Percentiles rank a stretch among this genome's conserved stretches.
phyloP scores from a whole-genome alignment of 78 protist genomes.

The Andalucia godoyi region DNA sequence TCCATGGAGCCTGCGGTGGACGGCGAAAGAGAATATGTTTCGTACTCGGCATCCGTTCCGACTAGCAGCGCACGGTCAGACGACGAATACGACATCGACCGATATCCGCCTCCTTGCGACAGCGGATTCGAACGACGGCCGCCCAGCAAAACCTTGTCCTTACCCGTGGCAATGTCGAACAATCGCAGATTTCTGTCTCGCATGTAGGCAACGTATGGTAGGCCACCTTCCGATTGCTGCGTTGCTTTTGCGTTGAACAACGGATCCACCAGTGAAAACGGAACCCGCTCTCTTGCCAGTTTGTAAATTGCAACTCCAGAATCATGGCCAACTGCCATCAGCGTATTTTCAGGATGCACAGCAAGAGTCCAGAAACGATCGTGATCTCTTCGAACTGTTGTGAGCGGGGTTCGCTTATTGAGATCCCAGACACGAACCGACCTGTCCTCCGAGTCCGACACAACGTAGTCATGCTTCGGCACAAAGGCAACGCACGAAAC shows the following conservation, averaged over 20 bases:
- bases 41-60: too few relatives aligned
- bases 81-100: too few relatives aligned
- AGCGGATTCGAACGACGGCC: too few relatives aligned
- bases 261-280: conserved; percentile 25
- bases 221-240: too few relatives aligned
- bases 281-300: conserved; percentile 90
- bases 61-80: too few relatives aligned
- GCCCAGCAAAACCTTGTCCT: too few relatives aligned
- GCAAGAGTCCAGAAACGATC: conserved; percentile 96
- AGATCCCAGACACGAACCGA: conserved; percentile 95
- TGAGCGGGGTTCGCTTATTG: conserved; percentile 45
- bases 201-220: too few relatives aligned
- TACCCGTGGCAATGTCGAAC: conserved; percentile 33
- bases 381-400: conserved; percentile 80
- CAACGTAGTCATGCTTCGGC: conserved; percentile 70
- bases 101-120: too few relatives aligned
- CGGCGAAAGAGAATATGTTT: too few relatives aligned
- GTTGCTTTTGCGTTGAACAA: neutral
- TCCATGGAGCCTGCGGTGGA: too few relatives aligned
- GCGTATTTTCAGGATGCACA: conserved; percentile 70
- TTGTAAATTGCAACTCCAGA: conserved; percentile 85
- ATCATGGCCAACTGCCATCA: conserved; percentile 96
- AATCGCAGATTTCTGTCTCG: conserved; percentile 54
- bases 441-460: conserved; percentile 87
- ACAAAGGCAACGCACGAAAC: conserved; percentile 92